These are phyloP conservation scores for Marasmius tenuissimus DNA, from an alignment of 1,284 basidiomycete species.

Conservation along the genomic window DNA sequence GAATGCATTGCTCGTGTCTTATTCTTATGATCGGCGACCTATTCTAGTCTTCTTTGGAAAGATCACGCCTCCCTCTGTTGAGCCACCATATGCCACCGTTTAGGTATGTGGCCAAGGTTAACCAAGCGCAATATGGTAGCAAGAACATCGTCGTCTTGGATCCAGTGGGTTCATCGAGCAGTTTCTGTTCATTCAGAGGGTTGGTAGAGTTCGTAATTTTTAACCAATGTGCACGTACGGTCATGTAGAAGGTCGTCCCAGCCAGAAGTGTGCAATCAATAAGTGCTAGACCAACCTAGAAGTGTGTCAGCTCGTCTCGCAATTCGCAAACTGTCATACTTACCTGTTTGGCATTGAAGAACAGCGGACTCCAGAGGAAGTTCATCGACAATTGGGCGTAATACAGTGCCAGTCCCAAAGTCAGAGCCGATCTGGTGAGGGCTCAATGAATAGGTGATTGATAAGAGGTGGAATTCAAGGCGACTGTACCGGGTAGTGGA, in stretches of 20 bases:
- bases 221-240: slow-evolving; percentile 38
- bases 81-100: slow-evolving; percentile 65
- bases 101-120: slow-evolving; percentile 68
- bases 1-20: not conserved
- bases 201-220: not conserved
- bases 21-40: too few relatives aligned
- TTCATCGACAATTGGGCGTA: slow-evolving; percentile 73
- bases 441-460: not conserved
- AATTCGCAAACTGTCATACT: slow-evolving; percentile 5
- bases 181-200: slow-evolving; percentile 34
- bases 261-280: slow-evolving; percentile 62
- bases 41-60: slow-evolving; percentile 3
- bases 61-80: slow-evolving; percentile 29
- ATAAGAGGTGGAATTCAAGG: not conserved
- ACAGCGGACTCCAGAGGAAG: slow-evolving; percentile 70
- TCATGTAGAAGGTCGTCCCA: slow-evolving; percentile 62
- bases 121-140: slow-evolving; percentile 65
- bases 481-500: slow-evolving; percentile 37
- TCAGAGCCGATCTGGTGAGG: slow-evolving; percentile 41
- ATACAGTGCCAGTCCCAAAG: slow-evolving; percentile 62
- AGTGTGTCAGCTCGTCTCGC: not conserved
- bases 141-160: slow-evolving; percentile 57
- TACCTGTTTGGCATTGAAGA: slow-evolving; percentile 61
- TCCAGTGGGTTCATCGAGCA: slow-evolving; percentile 50
- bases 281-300: slow-evolving; percentile 55